A percentile compares a stretch with the other conserved stretches of the same genome.
Conservation (phyloP, 2,329 filamentous ascomycete genomes). For the Aspergillus nomiae region DNA sequence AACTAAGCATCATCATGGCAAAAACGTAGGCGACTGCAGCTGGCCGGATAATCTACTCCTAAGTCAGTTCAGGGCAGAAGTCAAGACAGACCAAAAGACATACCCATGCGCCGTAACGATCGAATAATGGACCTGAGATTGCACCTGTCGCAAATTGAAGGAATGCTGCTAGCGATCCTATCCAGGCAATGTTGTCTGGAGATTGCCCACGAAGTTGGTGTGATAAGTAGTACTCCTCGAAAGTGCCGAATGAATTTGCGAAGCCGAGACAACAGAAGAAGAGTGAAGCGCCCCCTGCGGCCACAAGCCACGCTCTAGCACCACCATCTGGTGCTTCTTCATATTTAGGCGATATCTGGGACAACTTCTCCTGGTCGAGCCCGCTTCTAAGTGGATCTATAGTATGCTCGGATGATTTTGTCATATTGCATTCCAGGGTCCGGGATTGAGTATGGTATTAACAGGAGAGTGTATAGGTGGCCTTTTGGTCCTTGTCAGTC, state of each 20-base stretch:
- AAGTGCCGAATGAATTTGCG: constrained; percentile 50
- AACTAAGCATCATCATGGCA: constrained; percentile 64
- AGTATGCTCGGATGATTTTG: not conserved
- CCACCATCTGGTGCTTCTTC: constrained; percentile 36
- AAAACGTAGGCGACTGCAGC: constrained; percentile 47
- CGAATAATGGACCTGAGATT: constrained; percentile 27
- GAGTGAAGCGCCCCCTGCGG: constrained; percentile 23
- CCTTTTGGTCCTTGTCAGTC: not conserved
- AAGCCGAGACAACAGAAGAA: constrained; percentile 48
- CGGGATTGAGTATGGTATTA: not conserved
- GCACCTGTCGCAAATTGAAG: constrained; percentile 25
- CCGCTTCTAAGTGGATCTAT: not conserved
- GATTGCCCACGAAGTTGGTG: constrained; percentile 44
- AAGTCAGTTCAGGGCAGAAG: not conserved
- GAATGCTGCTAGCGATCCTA: constrained; percentile 42
- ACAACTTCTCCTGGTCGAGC: not conserved
- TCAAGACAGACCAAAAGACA: constrained; percentile 11
- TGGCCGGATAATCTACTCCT: constrained; percentile 16
- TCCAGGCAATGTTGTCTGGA: constrained; percentile 49
- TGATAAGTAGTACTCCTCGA: constrained; percentile 50
- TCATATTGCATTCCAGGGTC: not conserved
- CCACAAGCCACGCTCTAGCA: constrained; percentile 30
- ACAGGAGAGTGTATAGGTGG: not conserved
- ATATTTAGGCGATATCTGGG: not conserved
- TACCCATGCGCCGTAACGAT: constrained; percentile 25